Base-by-base conservation (phyloP, 176 grass and related monocot genomes). In the Phragmites australis region DNA sequence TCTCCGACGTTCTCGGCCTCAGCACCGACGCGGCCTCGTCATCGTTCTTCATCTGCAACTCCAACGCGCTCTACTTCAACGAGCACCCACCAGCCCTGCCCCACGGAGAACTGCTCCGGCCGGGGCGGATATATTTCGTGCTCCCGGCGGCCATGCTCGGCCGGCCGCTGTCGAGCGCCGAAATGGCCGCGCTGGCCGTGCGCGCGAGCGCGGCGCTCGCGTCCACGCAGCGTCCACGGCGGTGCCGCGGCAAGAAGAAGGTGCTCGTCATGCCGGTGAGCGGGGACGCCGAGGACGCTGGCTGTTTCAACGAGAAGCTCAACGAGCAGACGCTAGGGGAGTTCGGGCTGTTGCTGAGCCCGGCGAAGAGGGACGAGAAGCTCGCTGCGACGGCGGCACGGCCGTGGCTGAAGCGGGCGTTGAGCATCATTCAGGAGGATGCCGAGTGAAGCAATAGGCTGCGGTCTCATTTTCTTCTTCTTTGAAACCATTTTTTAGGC, bases 111-210 rank as follows among this genome's bases (percentile, higher is more conserved):
- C 40, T 21, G 65, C 72, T 90, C 39, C 83, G 29, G 16, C 65
- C 43, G 7, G 87, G 72, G 21, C 76, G 85, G 50, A 68, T 87
- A 6, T 93, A 93, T 56, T 90, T 93, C 81, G 48, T 87, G 18
- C 91, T 93, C 18, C 91, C 91, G 15, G 26, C 17, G 15, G 82
- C 72, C 13, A 84, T 84, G 84, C 55, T 51, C 11, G 64, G 57
- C 8, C 47, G 42, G 29, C 47, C 48, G 10, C 77, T 93, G 13
- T 76, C 87, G 1, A 52, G 37, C 52, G 43, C 52, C 11, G 91
- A 87, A 30, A 89, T 93, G 66, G 75, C 81, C 1, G 76, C 84
- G 26, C 63, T 93, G 0, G 91, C 91, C 1, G 76, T 79, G 16
- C 81, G 77, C 12, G 91, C 87, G 14, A 90, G 58, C 60, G 47